phyloP scores from a whole-genome alignment of 805 yeast genomes.

The Monosporozyma siamensis region DNA sequence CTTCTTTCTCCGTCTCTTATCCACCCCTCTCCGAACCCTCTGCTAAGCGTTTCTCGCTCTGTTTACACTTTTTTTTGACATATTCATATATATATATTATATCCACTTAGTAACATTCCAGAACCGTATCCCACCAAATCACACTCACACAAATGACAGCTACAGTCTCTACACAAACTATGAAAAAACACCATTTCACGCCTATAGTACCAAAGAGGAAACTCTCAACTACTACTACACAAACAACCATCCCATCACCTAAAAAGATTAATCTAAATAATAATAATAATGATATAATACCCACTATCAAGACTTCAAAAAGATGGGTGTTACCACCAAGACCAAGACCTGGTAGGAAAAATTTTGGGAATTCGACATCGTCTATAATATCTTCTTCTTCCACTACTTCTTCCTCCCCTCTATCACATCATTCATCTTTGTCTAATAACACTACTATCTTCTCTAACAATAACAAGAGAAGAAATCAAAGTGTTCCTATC shows the following conservation, averaged over 20 bases:
- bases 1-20: too few species aligned
- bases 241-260: background rate
- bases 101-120: too few species aligned
- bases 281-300: background rate
- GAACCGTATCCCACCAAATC: too few species aligned
- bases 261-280: background rate
- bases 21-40: too few species aligned
- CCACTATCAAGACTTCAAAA: slow-evolving; percentile 46
- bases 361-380: background rate
- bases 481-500: slow-evolving; percentile 2
- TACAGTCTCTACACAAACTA: too few species aligned
- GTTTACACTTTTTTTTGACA: too few species aligned
- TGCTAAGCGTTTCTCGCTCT: too few species aligned
- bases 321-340: slow-evolving; percentile 82
- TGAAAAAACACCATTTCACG: too few species aligned
- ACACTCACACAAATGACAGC: background rate
- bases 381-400: slow-evolving; percentile 1
- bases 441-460: slow-evolving; percentile 3
- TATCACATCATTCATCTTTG: background rate
- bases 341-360: slow-evolving; percentile 61
- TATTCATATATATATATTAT: too few species aligned
- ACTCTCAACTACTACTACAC: background rate
- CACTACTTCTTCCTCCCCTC: background rate
- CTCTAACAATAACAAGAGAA: background rate
- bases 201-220: slow-evolving; percentile 9